Evolutionary conservation across 2,329 filamentous ascomycete species (phyloP), one percentile per base, ranked within the genome.

Genomic region (Camptophora hylomeconis): DNA sequence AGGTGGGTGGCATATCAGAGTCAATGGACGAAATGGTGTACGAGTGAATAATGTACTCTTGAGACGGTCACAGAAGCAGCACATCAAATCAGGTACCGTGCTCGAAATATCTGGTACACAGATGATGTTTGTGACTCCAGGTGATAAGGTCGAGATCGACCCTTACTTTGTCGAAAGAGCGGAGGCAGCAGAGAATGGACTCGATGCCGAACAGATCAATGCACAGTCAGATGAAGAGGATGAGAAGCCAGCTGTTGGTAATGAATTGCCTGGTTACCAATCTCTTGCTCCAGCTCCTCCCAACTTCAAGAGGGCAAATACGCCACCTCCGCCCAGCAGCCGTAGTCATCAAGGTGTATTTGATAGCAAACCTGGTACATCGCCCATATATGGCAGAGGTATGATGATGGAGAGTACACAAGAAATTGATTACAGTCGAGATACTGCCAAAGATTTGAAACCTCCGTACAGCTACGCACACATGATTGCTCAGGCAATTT

Each of bases 81-180:
- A 71, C 17, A 66, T 98, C 15, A 72, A 73, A 22, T 93, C 86
- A 45, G 89, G 89, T 33, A 77, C 87, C 50, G 82, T 95, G 23
- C 76, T 98, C 33, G 84, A 93, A 48, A 81, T 95, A 48, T 80
- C 79, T 45, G 81, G 81, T 30, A 80, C 89, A 1, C 87, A 98
- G 60, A 98, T 98, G 89, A 87, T 95, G 65, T 98, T 98, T 54
- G 82, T 94, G 26, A 71, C 92, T n/a, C 87, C 89, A 1, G 73
- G 72, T 14, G 76, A 80, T 32, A 69, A 72, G 14, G 65, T 84
- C 15, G 64, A 69, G 25, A 75, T 92, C 36, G 71, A 80, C 47
- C 67, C 67, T 13, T 69, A 60, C 45, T 84, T 79, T 48, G 67
- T 80, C 10, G 69, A 80, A 42, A 73, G 80, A 24, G 75, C 78